Evolutionary conservation across 352 stramenopile species (phyloP).

Genomic region (Phytophthora melonis): DNA sequence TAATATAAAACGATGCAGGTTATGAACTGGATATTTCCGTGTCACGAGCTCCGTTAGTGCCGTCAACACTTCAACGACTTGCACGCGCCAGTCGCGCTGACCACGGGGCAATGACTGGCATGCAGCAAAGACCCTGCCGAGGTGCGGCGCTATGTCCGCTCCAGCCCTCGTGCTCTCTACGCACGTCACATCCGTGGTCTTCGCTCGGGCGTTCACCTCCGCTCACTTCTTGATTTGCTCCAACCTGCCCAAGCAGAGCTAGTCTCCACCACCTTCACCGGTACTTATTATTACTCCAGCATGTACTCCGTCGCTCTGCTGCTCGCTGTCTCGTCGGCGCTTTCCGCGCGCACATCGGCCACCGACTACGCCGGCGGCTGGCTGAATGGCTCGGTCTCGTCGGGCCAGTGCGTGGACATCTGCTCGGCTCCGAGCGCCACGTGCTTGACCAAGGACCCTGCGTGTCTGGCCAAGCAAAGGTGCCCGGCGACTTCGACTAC

Average conservation of each 20-base stretch:
- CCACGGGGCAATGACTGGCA: slow-evolving; percentile 12
- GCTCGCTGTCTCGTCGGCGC: slow-evolving; percentile 18
- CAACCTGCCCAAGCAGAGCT: slow-evolving; percentile 25
- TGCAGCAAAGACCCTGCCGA: slow-evolving; percentile 20
- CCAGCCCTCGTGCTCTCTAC: slow-evolving; percentile 27
- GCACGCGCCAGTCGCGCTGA: slow-evolving; percentile 24
- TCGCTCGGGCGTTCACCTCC: slow-evolving; percentile 12
- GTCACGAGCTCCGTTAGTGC: slow-evolving; percentile 25
- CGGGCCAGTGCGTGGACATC: slow-evolving; percentile 76
- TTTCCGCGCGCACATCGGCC: slow-evolving; percentile 29
- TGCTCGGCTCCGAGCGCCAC: slow-evolving; percentile 69
- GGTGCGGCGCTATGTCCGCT: slow-evolving; percentile 8
- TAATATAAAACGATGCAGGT: slow-evolving; percentile 2
- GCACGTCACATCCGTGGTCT: slow-evolving; percentile 25
- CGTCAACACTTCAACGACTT: slow-evolving; percentile 21
- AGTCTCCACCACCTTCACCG: slow-evolving; percentile 12
- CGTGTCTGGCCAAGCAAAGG: slow-evolving; percentile 69
- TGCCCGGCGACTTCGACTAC: slow-evolving; percentile 80
- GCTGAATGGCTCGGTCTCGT: slow-evolving; percentile 43
- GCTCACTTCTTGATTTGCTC: slow-evolving; percentile 34
- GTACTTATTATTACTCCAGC: slow-evolving; percentile 14
- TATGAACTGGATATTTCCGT: slow-evolving; percentile 28
- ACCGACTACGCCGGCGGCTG: slow-evolving; percentile 73
- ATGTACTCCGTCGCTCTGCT: slow-evolving; percentile 38
- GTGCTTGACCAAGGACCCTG: slow-evolving; percentile 60